Conservation (phyloP, 139 green algal genomes). For the Trebouxia sp. region DNA sequence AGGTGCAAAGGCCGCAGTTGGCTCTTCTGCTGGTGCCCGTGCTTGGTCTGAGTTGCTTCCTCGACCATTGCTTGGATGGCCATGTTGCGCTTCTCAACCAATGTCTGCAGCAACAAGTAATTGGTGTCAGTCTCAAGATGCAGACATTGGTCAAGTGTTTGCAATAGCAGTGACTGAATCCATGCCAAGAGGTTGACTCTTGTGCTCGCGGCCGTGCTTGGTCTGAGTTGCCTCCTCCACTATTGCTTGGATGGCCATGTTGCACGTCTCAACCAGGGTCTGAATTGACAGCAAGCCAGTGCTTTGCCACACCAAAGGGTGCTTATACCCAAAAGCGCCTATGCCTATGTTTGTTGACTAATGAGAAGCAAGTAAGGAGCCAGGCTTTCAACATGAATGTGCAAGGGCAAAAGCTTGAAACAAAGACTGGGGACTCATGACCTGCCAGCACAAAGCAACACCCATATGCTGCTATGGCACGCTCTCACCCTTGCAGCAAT, state of each 20-base stretch:
- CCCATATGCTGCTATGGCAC: background rate
- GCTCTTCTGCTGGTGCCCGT: constrained; percentile 11
- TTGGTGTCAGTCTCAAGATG: background rate
- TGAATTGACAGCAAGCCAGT: too few relatives aligned
- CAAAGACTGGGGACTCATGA: too few relatives aligned
- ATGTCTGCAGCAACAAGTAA: background rate
- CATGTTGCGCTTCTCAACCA: constrained; percentile 8
- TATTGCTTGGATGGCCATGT: constrained; percentile 15
- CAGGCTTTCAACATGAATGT: too few relatives aligned
- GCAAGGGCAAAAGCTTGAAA: too few relatives aligned
- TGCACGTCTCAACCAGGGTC: background rate
- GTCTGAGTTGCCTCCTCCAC: background rate
- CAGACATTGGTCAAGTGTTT: too few relatives aligned
- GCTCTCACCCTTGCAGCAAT: too few relatives aligned
- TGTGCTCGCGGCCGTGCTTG: background rate
- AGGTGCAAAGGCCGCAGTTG: constrained; percentile 11
- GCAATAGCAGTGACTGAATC: too few relatives aligned
- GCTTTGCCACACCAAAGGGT: too few relatives aligned
- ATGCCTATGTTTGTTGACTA: too few relatives aligned
- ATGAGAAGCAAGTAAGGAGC: too few relatives aligned
- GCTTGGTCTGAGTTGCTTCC: background rate
- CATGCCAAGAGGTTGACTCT: too few relatives aligned
- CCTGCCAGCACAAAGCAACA: background rate
- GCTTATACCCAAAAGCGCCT: too few relatives aligned
- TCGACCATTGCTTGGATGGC: background rate